A percentile compares a stretch with the other conserved stretches of the same genome.
Evolutionary conservation across 331 rosid species (phyloP).

Genomic region (Ulmus americana): DNA sequence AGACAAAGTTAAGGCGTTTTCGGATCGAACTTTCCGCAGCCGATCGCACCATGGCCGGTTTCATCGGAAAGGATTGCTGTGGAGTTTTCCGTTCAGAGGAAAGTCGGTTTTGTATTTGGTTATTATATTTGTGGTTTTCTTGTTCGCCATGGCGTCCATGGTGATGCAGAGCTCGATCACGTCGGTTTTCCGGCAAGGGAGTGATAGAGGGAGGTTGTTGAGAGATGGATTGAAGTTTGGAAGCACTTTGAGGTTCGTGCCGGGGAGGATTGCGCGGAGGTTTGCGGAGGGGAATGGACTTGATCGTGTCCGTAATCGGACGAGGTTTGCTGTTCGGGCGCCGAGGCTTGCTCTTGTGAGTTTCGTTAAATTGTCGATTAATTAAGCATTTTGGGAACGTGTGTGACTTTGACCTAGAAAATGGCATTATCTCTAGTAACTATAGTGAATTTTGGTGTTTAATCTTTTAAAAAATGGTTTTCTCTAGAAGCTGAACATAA

Average conservation of each 20-base stretch:
- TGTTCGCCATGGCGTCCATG: constrained; percentile 67
- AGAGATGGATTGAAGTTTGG: constrained; percentile 59
- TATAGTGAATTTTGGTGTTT: background rate
- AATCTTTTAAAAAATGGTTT: background rate
- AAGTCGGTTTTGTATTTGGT: constrained; percentile 50
- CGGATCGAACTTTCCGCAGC: constrained; percentile 51
- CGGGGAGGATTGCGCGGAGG: constrained; percentile 44
- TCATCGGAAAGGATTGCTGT: constrained; percentile 64
- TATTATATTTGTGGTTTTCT: constrained; percentile 52
- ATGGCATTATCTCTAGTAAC: background rate
- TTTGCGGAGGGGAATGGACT: constrained; percentile 55
- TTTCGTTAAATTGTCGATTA: constrained; percentile 9
- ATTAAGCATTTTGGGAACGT: background rate
- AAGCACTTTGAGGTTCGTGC: constrained; percentile 62
- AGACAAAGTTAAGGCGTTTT: constrained; percentile 17
- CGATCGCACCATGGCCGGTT: constrained; percentile 63
- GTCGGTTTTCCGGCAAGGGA: constrained; percentile 49
- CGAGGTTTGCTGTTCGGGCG: constrained; percentile 55
- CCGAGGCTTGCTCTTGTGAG: constrained; percentile 89
- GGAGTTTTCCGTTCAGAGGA: constrained; percentile 48
- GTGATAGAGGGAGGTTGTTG: constrained; percentile 33
- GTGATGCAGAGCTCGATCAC: constrained; percentile 83
- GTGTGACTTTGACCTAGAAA: constrained; percentile 10
- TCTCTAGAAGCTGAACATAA: background rate
- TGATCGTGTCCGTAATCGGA: constrained; percentile 48